phyloP scores from a whole-genome alignment of 352 stramenopile species.

The Peronospora tabacina region DNA sequence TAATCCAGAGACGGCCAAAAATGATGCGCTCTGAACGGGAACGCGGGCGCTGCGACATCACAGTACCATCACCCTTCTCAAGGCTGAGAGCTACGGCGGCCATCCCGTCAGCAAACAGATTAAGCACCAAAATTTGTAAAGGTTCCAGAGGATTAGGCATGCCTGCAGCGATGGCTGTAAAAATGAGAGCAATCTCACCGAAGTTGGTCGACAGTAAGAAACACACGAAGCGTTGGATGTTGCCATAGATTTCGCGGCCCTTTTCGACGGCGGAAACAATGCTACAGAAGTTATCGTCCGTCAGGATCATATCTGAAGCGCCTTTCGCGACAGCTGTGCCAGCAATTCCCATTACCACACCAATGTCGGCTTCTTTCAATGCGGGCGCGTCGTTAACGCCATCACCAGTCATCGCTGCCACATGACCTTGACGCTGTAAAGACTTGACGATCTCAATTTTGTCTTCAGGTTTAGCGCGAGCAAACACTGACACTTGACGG shows the following conservation, averaged over 20 bases:
- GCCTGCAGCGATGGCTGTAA: slow-evolving; percentile 51
- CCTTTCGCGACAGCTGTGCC: slow-evolving; percentile 96
- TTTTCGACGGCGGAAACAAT: slow-evolving; percentile 95
- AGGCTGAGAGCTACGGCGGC: slow-evolving; percentile 60
- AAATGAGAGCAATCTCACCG: slow-evolving; percentile 87
- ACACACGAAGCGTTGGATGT: slow-evolving; percentile 96
- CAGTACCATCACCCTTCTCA: slow-evolving; percentile 59
- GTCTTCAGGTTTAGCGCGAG: slow-evolving; percentile 90
- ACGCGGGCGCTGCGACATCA: slow-evolving; percentile 57
- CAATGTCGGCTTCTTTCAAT: slow-evolving; percentile 93
- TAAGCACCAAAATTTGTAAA: slow-evolving; percentile 96
- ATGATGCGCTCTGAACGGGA: slow-evolving; percentile 56
- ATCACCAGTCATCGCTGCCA: slow-evolving; percentile 95
- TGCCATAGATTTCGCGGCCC: slow-evolving; percentile 95
- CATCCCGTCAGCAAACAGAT: slow-evolving; percentile 95
- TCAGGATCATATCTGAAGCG: slow-evolving; percentile 95
- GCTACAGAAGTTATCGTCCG: slow-evolving; percentile 97
- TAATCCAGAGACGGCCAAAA: slow-evolving; percentile 54
- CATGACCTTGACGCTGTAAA: slow-evolving; percentile 74
- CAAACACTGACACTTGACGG: slow-evolving; percentile 83
- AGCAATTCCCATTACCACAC: slow-evolving; percentile 94
- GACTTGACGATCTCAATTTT: slow-evolving; percentile 94
- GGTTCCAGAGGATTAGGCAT: slow-evolving; percentile 88
- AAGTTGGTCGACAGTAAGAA: slow-evolving; percentile 97
- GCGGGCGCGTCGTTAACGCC: slow-evolving; percentile 97